Base-by-base conservation (phyloP, 805 yeast genomes). In the Grigorovia jiainica region DNA sequence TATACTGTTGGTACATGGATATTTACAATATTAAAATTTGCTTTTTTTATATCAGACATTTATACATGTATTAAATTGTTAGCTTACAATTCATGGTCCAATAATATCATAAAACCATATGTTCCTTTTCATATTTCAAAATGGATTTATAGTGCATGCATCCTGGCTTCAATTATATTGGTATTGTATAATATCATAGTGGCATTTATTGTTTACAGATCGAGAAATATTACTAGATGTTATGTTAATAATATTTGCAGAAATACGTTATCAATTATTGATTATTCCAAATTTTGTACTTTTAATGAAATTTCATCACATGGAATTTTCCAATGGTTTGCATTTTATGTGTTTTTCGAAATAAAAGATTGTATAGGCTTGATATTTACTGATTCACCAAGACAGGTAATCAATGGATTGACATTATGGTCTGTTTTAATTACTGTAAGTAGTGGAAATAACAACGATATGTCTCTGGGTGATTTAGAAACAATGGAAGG, bases 61-160 rank as follows among this genome's bases (percentile, higher is more conserved):
- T 86, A 83, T 64, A 85, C 95, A 0, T 76, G 90, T 58, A 63
- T 86, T 44, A 76, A 74, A 51, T 71, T 86, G 32, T 66, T 86
- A 50, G 90, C 82, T 1, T 78, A 78, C 59, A 73, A 81, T 53
- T 66, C 73, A 41, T 82, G 90, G 89, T 70, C 79, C 6, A 67
- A 75, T 4, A 59, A 67, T 33, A 70, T 72, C 40, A 60, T 70
- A 33, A 53, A 65, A 42, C 78, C 79, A 3, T 65, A 60, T 43
- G 54, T 74, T 7, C 65, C 77, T 1, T 68, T 72, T 46, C 73
- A 52, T 55, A 75, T 70, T 43, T 72, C 68, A 44, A 75, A 65
- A 55, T 82, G 89, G 89, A 63, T 82, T 11, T 82, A 80, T 54
- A 76, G 82, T 13, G 85, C 81, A 4, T 86, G 95, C 58, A 86